phyloP scores from a whole-genome alignment of 495 filamentous ascomycete species.

The Penicillium arizonense region DNA sequence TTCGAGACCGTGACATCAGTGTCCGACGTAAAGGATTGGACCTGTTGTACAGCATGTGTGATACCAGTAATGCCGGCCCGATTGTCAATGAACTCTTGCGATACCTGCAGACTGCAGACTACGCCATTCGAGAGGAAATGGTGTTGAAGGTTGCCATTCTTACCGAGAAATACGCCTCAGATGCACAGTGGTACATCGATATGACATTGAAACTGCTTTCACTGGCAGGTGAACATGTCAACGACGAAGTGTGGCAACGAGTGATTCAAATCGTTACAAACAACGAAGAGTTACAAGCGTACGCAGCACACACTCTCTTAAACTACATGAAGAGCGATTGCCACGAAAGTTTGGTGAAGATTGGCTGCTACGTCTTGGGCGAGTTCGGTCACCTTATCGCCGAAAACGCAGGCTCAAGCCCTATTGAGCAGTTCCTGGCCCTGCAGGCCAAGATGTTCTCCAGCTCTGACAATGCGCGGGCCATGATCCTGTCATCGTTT shows the following conservation, averaged over 20 bases:
- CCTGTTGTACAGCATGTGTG: slow-evolving; percentile 99
- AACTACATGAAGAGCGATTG: slow-evolving; percentile 89
- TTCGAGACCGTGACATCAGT: slow-evolving; percentile 95
- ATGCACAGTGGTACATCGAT: slow-evolving; percentile 99
- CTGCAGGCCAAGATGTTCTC: slow-evolving; percentile 86
- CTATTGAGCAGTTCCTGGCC: slow-evolving; percentile 96
- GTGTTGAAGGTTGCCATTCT: slow-evolving; percentile 97
- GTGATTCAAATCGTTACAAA: slow-evolving; percentile 99
- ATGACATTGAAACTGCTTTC: slow-evolving; percentile 93
- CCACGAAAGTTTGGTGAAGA: slow-evolving; percentile 96
- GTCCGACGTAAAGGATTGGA: slow-evolving; percentile 95
- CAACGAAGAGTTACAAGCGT: slow-evolving; percentile 96
- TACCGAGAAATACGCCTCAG: slow-evolving; percentile 97
- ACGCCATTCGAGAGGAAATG: slow-evolving; percentile 98
- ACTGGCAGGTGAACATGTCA: slow-evolving; percentile 97
- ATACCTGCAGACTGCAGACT: slow-evolving; percentile 95
- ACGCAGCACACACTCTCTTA: slow-evolving; percentile 89
- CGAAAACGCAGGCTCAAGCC: slow-evolving; percentile 89
- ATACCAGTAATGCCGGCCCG: slow-evolving; percentile 82
- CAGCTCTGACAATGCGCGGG: slow-evolving; percentile 83
- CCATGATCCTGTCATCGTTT: slow-evolving; percentile 91
- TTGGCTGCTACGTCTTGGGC: slow-evolving; percentile 91
- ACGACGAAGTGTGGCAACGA: slow-evolving; percentile 98
- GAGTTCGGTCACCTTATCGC: slow-evolving; percentile 98
- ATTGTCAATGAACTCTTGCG: slow-evolving; percentile 93